Evolutionary conservation across 345 rosid genomes (phyloP), one percentile per base, ranked within the genome.

Genomic region (Populus nigra): DNA sequence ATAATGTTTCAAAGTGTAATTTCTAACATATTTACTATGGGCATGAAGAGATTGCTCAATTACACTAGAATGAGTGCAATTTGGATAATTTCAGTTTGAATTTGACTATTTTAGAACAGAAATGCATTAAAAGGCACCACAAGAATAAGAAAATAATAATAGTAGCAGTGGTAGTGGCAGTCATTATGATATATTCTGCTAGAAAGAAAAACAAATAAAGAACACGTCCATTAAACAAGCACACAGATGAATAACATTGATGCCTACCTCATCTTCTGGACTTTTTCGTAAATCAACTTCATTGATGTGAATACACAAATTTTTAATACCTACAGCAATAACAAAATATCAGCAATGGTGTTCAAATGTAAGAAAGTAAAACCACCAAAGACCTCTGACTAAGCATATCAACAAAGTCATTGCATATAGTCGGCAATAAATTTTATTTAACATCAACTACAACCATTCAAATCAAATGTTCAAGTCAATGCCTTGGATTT

Each of bases 251-350:
- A 27, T 31, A 36, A 55, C 10, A 61, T 62, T 67, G 1, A 59
- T 11, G 83, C 5, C 69, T 88, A 93, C 98, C 97, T 93, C 92
- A 82, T 93, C 98, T 17, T 87, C 88, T 31, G 89, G 85, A 75
- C 91, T 83, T 85, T 85, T 86, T 72, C 45, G 72, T 82, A 93
- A 79, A 77, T 90, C 98, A 79, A 83, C 83, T 80, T 88, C 87
- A 31, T 83, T 84, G 73, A 91, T 87, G 75, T 79, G 82, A 84
- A 90, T 68, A 76, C 74, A 76, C 71, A 92, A 66, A 81, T 88
- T 83, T 83, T 86, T 91, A 53, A 87, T 91, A 67, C 97, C 98
- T 91, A 81, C 84, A 87, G 83, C 84, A 87, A 82, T 65, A 71
- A 35, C 9, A 65, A 57, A 38, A 59, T 36, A 65, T 73, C 63